A percentile compares a stretch with the other conserved stretches of the same genome.
Conservation (phyloP, 2,329 filamentous ascomycete genomes). For the Colletotrichum echinochloae region DNA sequence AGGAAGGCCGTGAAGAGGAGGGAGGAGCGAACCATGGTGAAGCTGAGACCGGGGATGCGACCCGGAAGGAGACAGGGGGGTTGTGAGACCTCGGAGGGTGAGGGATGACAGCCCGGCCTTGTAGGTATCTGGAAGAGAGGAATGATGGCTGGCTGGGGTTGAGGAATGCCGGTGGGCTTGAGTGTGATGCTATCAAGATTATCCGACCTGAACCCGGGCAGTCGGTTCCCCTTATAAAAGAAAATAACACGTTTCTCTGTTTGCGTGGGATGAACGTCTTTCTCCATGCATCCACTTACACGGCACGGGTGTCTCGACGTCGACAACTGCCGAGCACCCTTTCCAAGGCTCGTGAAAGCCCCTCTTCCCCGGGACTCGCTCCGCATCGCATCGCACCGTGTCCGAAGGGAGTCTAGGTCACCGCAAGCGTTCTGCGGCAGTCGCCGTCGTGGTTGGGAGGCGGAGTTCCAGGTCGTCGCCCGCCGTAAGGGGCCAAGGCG, state of each 20-base stretch:
- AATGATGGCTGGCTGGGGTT: neutral
- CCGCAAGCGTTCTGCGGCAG: neutral
- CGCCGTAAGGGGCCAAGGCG: constrained; percentile 13
- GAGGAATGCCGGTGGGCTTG: neutral
- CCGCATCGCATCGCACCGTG: neutral
- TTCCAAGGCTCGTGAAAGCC: neutral
- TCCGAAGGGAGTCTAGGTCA: neutral
- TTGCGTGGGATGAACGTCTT: neutral
- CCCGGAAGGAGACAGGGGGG: too few species aligned
- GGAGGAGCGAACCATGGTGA: constrained; percentile 4
- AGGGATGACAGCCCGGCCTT: neutral
- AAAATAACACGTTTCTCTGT: neutral
- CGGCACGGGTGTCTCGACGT: neutral
- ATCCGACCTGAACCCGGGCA: neutral
- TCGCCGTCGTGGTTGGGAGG: constrained; percentile 7
- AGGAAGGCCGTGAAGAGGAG: constrained; percentile 13
- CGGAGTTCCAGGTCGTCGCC: neutral
- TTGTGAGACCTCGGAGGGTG: neutral
- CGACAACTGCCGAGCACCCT: neutral
- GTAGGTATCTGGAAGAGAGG: neutral
- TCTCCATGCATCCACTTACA: neutral
- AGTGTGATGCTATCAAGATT: neutral
- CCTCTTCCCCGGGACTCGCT: neutral
- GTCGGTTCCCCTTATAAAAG: neutral
- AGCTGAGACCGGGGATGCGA: neutral